These are phyloP conservation scores for Chalciporus chontae DNA, from an alignment of 768 basidiomycete species.

Conservation along the genomic window DNA sequence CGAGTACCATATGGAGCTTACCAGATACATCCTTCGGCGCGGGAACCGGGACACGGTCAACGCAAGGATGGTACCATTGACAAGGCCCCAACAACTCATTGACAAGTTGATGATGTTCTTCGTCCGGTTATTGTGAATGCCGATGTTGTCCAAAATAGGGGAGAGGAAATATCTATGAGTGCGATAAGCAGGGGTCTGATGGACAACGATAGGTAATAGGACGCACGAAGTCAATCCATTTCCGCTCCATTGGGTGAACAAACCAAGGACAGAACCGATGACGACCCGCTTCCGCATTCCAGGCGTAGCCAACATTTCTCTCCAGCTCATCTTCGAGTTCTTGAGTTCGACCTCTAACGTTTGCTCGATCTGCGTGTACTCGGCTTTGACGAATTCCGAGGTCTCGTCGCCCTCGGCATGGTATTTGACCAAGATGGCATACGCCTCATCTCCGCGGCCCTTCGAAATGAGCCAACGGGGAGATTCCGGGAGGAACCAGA, in stretches of 20 bases:
- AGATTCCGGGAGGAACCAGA: slow-evolving; percentile 60
- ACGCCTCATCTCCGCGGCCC: slow-evolving; percentile 49
- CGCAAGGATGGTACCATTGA: slow-evolving; percentile 3
- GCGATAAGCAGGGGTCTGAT: neutral
- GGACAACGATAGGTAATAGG: rapidly evolving
- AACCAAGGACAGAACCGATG: slow-evolving; percentile 10
- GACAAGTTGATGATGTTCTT: slow-evolving; percentile 16
- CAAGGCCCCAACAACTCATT: slow-evolving; percentile 9
- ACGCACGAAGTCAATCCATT: slow-evolving; percentile 8
- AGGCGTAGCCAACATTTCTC: slow-evolving; percentile 1
- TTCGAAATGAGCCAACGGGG: slow-evolving; percentile 63
- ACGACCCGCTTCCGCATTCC: slow-evolving; percentile 17
- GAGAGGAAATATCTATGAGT: slow-evolving; percentile 8
- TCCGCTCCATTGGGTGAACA: slow-evolving; percentile 18
- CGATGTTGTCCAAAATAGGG: slow-evolving; percentile 14
- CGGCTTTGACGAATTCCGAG: slow-evolving; percentile 55
- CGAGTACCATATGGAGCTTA: neutral
- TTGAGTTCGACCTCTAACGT: slow-evolving; percentile 38
- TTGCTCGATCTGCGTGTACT: slow-evolving; percentile 53
- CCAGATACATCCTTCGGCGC: slow-evolving; percentile 15
- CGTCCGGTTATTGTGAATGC: slow-evolving; percentile 17
- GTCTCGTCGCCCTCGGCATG: slow-evolving; percentile 54
- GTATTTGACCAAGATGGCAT: slow-evolving; percentile 48
- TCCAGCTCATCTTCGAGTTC: neutral
- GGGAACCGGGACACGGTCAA: slow-evolving; percentile 13